Conservation (phyloP, 371 early-diverging fungal genomes). For the Furculomyces boomerangus region DNA sequence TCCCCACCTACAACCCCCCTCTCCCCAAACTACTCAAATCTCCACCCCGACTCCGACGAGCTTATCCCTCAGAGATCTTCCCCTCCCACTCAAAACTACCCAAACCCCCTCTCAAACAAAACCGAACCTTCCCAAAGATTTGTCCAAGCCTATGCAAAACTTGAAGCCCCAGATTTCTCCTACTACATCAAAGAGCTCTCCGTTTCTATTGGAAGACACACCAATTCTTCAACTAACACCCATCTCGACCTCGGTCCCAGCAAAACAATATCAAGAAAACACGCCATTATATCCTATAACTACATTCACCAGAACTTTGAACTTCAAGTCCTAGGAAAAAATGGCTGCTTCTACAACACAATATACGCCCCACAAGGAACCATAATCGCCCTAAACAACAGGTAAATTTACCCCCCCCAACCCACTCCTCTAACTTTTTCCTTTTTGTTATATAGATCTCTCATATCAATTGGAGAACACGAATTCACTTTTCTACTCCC, state of each 20-base stretch:
- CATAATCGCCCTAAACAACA: conserved; percentile 47
- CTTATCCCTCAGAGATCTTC: too few species aligned
- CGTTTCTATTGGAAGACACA: conserved; percentile 54
- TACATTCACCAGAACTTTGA: conserved; percentile 59
- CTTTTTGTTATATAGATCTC: too few species aligned
- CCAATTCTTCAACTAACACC: conserved; percentile 32
- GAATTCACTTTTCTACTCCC: conserved; percentile 50
- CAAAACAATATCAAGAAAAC: conserved; percentile 67
- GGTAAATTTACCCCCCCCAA: too few species aligned
- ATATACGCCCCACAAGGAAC: conserved; percentile 46
- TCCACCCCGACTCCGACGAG: too few species aligned
- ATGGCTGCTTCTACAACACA: conserved; percentile 69
- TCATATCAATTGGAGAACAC: conserved; percentile 62
- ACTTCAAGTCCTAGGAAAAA: conserved; percentile 65
- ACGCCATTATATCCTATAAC: conserved; percentile 74
- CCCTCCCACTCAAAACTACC: too few species aligned
- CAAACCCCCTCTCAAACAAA: too few species aligned
- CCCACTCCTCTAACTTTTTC: too few species aligned
- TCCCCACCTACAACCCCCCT: too few species aligned
- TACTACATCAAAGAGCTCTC: conserved; percentile 64
- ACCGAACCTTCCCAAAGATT: too few species aligned
- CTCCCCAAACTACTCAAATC: too few species aligned
- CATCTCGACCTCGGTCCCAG: conserved; percentile 65
- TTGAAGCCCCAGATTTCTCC: conserved; percentile 62
- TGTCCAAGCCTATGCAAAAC: conserved; percentile 76